These are phyloP conservation scores for Bipolaris victoriae DNA, from an alignment of 2,329 filamentous ascomycete species.

Conservation along the genomic window DNA sequence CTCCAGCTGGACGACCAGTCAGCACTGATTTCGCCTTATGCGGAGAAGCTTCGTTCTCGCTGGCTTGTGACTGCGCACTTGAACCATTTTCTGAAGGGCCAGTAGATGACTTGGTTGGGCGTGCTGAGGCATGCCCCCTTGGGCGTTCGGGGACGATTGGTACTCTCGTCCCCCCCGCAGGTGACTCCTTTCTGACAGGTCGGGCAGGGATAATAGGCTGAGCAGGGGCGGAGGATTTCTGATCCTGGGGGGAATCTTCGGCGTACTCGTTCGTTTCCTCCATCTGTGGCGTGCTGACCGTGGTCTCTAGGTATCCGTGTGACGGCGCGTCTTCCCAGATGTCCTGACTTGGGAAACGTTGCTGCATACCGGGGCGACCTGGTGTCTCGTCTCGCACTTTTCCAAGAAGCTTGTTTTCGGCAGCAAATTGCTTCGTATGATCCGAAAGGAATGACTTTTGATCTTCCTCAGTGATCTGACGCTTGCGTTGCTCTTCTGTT, in stretches of 20 bases:
- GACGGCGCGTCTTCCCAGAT: constrained; percentile 95
- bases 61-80: constrained; percentile 30
- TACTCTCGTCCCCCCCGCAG: constrained; percentile 58
- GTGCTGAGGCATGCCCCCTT: constrained; percentile 68
- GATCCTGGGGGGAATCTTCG: constrained; percentile 39
- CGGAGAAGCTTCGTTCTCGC: constrained; percentile 48
- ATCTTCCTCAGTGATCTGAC: constrained; percentile 51
- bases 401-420: constrained; percentile 60
- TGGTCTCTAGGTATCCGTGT: constrained; percentile 78
- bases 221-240: constrained; percentile 39
- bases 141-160: constrained; percentile 63
- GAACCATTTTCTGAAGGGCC: constrained; percentile 50
- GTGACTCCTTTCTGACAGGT: constrained; percentile 47
- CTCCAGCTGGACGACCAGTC: constrained; percentile 76
- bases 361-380: constrained; percentile 61
- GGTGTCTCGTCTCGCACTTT: constrained; percentile 55
- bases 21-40: constrained; percentile 82
- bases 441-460: constrained; percentile 53
- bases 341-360: constrained; percentile 87
- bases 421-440: constrained; percentile 62
- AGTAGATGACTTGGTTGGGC: constrained; percentile 61
- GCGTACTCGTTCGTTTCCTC: constrained; percentile 54
- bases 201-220: constrained; percentile 44
- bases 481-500: constrained; percentile 58
- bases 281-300: constrained; percentile 63